phyloP scores from a whole-genome alignment of 345 rosid species.

The Excoecaria agallocha region DNA sequence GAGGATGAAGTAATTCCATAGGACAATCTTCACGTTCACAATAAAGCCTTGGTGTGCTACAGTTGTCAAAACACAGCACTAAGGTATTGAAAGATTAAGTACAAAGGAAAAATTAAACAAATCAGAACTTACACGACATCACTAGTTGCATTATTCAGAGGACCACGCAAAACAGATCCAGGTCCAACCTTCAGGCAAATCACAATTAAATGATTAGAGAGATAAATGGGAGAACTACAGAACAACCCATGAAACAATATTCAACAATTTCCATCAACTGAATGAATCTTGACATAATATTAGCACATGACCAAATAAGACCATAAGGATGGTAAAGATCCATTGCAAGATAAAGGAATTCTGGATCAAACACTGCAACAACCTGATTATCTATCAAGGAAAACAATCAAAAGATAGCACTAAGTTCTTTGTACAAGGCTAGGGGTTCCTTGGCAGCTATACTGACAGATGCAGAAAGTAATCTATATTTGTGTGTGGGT shows the following conservation, averaged over 20 bases:
- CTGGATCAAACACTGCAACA: neutral
- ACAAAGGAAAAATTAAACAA: constrained; percentile 9
- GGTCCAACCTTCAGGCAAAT: constrained; percentile 73
- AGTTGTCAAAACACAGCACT: constrained; percentile 20
- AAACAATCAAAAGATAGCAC: neutral
- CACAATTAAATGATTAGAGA: constrained; percentile 13
- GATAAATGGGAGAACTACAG: constrained; percentile 7
- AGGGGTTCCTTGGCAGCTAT: too few relatives aligned
- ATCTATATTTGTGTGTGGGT: too few relatives aligned
- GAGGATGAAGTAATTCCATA: constrained; percentile 76
- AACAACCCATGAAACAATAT: neutral
- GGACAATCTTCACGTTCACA: constrained; percentile 86
- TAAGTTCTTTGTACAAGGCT: neutral
- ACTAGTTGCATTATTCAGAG: constrained; percentile 69
- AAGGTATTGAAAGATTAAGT: constrained; percentile 8
- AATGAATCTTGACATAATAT: neutral
- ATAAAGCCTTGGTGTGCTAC: constrained; percentile 81
- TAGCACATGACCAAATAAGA: neutral
- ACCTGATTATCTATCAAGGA: neutral
- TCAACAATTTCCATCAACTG: neutral
- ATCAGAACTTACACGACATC: constrained; percentile 74
- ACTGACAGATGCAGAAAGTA: neutral
- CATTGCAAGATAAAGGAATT: neutral
- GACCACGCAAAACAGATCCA: constrained; percentile 90
- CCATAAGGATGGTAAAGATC: neutral